Percentiles rank a stretch among this genome's conserved stretches.
Evolutionary conservation across 139 green algal species (phyloP).

Genomic region (Eudorina sp.): DNA sequence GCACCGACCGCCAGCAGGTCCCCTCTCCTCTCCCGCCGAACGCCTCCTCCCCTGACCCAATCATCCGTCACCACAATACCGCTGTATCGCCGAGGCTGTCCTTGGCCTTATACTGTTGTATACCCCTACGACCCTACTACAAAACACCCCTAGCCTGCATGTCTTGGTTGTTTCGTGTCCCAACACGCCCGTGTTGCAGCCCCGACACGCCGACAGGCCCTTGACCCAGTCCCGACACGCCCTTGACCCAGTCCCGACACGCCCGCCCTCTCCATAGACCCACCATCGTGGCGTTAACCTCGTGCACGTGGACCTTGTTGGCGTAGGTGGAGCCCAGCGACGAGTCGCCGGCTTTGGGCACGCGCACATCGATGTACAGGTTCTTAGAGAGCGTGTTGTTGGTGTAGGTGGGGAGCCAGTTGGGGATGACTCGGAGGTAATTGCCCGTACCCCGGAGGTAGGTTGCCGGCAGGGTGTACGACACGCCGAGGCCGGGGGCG

Average conservation of each 20-base stretch:
- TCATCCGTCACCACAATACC: no score
- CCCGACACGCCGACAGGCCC: background rate
- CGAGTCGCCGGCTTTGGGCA: background rate
- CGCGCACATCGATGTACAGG: constrained; percentile 5
- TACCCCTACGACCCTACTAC: background rate
- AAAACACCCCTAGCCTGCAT: background rate
- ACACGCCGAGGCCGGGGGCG: background rate
- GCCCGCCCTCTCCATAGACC: background rate
- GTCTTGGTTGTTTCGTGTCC: background rate
- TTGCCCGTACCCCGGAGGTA: constrained; percentile 12
- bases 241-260: background rate
- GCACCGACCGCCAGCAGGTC: no score
- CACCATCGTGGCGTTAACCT: background rate
- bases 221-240: background rate
- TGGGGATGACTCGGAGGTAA: background rate
- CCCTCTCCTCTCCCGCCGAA: no score
- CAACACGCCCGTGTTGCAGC: background rate
- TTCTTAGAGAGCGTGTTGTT: background rate
- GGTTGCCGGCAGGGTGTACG: constrained; percentile 27
- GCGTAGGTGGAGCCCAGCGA: background rate
- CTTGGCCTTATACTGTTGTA: background rate
- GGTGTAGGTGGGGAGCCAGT: background rate
- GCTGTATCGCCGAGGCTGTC: no score
- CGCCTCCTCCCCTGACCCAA: no score
- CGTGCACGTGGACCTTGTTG: background rate